Conservation (phyloP, 306 rosid species). For the Mimosa pudica region DNA sequence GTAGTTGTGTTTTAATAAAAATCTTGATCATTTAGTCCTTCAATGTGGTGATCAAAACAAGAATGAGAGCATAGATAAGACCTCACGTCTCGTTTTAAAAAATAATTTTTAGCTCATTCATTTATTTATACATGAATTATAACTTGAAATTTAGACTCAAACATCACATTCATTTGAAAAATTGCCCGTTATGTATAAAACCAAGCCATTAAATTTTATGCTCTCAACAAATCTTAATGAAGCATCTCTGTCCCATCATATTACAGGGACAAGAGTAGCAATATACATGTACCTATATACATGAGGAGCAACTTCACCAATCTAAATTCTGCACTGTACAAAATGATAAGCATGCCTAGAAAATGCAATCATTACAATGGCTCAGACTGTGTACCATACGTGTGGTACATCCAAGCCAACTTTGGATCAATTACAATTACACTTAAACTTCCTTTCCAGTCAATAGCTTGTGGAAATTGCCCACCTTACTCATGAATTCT, state of each 20-base stretch:
- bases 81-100: too few species aligned
- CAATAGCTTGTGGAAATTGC: constrained; percentile 5
- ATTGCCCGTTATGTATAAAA: background rate
- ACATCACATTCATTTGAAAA: background rate
- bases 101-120: too few species aligned
- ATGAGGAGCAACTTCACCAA: constrained; percentile 21
- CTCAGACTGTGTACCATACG: constrained; percentile 10
- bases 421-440: constrained; percentile 18
- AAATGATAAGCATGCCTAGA: constrained; percentile 12
- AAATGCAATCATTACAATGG: constrained; percentile 3
- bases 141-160: background rate
- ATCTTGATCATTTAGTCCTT: too few species aligned
- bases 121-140: too few species aligned
- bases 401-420: constrained; percentile 22
- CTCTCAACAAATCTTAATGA: background rate
- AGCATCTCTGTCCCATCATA: background rate
- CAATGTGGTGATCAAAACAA: too few species aligned
- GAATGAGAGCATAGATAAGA: too few species aligned
- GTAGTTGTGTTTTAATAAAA: too few species aligned
- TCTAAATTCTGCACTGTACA: constrained; percentile 40
- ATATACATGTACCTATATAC: constrained; percentile 12
- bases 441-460: constrained; percentile 12
- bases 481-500: constrained; percentile 34
- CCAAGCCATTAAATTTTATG: background rate
- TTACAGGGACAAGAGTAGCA: background rate